Evolutionary conservation across 495 filamentous ascomycete genomes (phyloP).

Genomic region (Trichocladium uniseriatum): DNA sequence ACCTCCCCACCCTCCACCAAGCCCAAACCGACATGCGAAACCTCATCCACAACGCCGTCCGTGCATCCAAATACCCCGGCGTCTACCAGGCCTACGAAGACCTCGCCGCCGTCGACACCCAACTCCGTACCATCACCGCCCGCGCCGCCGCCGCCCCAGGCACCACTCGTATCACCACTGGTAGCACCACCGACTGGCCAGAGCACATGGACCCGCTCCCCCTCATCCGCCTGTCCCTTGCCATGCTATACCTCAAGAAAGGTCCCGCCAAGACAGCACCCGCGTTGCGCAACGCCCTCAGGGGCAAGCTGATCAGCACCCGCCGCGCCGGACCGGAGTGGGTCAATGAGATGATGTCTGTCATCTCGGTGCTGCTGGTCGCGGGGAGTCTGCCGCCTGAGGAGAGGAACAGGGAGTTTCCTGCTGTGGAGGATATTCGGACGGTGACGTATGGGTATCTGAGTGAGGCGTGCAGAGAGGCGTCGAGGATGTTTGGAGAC

Average conservation of each 20-base stretch:
- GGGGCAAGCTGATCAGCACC: slow-evolving; percentile 10
- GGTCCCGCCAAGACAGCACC: slow-evolving; percentile 5
- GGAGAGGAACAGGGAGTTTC: slow-evolving; percentile 6
- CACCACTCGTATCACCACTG: too few species aligned
- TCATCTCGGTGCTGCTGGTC: slow-evolving; percentile 6
- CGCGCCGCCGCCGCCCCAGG: background rate
- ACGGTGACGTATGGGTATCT: slow-evolving; percentile 17
- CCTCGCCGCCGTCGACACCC: slow-evolving; percentile 10
- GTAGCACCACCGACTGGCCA: slow-evolving; percentile 11
- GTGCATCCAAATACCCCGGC: slow-evolving; percentile 9
- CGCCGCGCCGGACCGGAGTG: slow-evolving; percentile 8
- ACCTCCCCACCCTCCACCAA: background rate
- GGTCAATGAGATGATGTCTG: slow-evolving; percentile 19
- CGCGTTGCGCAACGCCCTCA: slow-evolving; percentile 15
- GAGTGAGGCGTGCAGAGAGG: slow-evolving; percentile 6
- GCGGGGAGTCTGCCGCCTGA: slow-evolving; percentile 1
- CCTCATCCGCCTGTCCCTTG: slow-evolving; percentile 8
- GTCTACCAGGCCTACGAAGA: slow-evolving; percentile 9
- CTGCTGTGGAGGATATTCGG: slow-evolving; percentile 2
- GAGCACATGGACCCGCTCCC: slow-evolving; percentile 20
- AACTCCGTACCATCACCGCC: slow-evolving; percentile 6
- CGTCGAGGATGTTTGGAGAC: slow-evolving; percentile 9
- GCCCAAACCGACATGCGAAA: slow-evolving; percentile 6
- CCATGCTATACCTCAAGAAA: slow-evolving; percentile 9
- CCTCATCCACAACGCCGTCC: slow-evolving; percentile 7